A percentile compares a stretch with the other conserved stretches of the same genome.
Conservation (phyloP, 768 basidiomycete species). For the Suillus americanus region DNA sequence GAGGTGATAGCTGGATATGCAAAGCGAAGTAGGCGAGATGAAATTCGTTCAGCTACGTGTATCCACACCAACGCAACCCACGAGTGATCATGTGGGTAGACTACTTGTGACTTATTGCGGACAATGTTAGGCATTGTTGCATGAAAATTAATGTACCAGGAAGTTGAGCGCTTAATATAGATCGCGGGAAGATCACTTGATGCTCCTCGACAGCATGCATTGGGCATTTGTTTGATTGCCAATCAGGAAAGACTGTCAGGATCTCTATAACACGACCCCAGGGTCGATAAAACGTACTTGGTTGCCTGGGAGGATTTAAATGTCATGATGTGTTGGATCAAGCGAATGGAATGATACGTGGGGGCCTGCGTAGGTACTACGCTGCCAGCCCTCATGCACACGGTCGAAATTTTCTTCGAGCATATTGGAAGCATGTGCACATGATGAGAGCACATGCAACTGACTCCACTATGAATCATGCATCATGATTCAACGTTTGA, state of each 20-base stretch:
- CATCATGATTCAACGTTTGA: not conserved
- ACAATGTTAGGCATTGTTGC: not conserved
- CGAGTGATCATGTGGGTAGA: not conserved
- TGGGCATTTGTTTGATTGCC: not conserved
- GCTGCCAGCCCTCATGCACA: not conserved
- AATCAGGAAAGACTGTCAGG: not conserved
- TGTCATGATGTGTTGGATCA: not conserved
- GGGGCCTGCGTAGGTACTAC: not conserved
- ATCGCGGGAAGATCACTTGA: not conserved
- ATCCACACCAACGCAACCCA: not conserved
- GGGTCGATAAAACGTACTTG: not conserved
- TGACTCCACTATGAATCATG: not conserved
- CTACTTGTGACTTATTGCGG: not conserved
- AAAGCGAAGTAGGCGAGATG: not conserved
- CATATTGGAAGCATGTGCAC: not conserved
- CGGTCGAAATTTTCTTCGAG: not conserved
- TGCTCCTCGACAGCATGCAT: not conserved
- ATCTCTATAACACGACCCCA: not conserved
- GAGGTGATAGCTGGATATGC: not conserved
- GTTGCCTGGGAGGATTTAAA: not conserved
- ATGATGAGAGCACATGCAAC: not conserved
- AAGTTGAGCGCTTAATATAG: not conserved
- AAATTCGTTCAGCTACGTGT: not conserved
- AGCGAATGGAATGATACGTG: not conserved
- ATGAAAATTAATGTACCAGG: not conserved